phyloP scores from a whole-genome alignment of 441 rosid species.

The Pelargonium citronellum region DNA sequence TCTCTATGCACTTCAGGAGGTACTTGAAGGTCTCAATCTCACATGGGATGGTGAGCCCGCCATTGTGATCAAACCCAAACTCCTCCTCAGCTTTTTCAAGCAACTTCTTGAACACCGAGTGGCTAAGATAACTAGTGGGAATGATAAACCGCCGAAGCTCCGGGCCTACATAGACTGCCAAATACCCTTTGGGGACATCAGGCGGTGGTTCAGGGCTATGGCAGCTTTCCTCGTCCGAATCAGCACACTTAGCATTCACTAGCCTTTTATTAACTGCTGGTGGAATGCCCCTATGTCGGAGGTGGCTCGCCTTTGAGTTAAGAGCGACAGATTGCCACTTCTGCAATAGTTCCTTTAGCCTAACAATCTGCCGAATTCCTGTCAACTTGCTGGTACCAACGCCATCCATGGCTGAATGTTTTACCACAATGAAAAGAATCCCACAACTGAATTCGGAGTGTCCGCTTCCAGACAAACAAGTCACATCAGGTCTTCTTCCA shows the following conservation, averaged over 20 bases:
- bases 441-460: conserved; percentile 24
- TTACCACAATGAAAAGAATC: conserved; percentile 24
- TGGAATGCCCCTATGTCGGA: conserved; percentile 32
- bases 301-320: conserved; percentile 32
- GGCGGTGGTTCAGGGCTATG: conserved; percentile 63
- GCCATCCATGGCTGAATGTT: conserved; percentile 46
- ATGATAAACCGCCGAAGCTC: conserved; percentile 88
- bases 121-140: conserved; percentile 75
- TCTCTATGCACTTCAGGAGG: conserved; percentile 75
- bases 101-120: conserved; percentile 65
- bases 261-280: conserved; percentile 42
- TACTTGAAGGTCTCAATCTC: conserved; percentile 91
- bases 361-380: conserved; percentile 72
- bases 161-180: conserved; percentile 82
- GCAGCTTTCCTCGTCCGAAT: conserved; percentile 75
- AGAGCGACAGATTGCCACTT: conserved; percentile 77
- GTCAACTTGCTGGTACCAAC: conserved; percentile 50
- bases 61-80: conserved; percentile 72
- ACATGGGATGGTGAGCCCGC: conserved; percentile 80
- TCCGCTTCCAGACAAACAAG: conserved; percentile 24
- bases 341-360: conserved; percentile 71
- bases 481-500: conserved; percentile 43
- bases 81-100: conserved; percentile 84
- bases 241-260: conserved; percentile 35
- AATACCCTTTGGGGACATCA: conserved; percentile 77